Evolutionary conservation across 106 monocot genomes (phyloP), one percentile per base, ranked within the genome.

Genomic region (Xerophyta viscosa): DNA sequence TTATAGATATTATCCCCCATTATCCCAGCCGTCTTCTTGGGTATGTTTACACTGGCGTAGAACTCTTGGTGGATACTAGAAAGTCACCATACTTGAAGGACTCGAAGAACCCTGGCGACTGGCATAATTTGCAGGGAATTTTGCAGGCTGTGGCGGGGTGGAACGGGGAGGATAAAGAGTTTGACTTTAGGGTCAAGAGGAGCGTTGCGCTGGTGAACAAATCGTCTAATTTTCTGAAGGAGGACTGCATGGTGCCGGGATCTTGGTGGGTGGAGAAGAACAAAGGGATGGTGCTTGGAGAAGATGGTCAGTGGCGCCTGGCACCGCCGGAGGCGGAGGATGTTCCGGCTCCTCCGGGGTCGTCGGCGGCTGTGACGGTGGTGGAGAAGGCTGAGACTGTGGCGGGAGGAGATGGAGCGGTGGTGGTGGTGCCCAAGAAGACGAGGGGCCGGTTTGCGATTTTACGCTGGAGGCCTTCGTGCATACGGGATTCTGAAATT

Each of bases 261-360:
- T 75, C 71, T 20, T 81, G 75, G 80, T 81, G 80, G 80, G 71
- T 71, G 52, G 75, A 74, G 66, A 63, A 58, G 70, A 75, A 81
- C 42, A 81, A 75, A 33, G 80, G 80, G 48, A 81, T 81, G 80
- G 61, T 75, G 46, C 48, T 73, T 20, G 63, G 64, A 12, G 61
- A 55, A 3, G 66, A 74, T 29, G 80, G 80, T 8, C 56, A 70
- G 42, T 74, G 80, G 74, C 10, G 2, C 43, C 45, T 74, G 29
- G 54, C 44, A 28, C 28, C 56, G 14, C 78, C 63, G 0, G 7
- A 44, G 0, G 78, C 60, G 21, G 72, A 69, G 27, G 68, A 79
- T 50, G 1, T 69, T 24, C 73, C 78, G 2, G 64, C 69, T 12
- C 67, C 69, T 7, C 76, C 70, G 6, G 46, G 46, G 2, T 46